Evolutionary conservation across 129 eudicot genomes (phyloP).

Genomic region (Scalesia atractyloides): DNA sequence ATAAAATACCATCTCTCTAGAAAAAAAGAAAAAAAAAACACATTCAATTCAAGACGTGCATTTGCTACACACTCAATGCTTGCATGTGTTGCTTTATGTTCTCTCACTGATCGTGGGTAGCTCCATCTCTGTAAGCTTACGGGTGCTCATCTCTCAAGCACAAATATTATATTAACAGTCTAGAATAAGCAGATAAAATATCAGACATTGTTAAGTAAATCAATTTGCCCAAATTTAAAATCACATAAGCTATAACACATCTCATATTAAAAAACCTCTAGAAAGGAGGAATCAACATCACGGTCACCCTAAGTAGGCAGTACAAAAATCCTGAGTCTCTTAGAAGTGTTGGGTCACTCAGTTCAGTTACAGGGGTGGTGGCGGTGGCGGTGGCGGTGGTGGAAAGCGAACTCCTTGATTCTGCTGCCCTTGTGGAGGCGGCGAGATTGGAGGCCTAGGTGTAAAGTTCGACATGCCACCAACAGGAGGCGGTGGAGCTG

Average conservation of each 20-base stretch:
- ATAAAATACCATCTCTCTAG: too few relatives aligned
- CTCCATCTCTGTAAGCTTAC: too few relatives aligned
- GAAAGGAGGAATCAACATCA: neutral
- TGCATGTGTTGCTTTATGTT: too few relatives aligned
- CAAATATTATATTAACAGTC: neutral
- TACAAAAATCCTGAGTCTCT: constrained; percentile 2
- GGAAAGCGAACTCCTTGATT: constrained; percentile 58
- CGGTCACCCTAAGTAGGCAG: neutral
- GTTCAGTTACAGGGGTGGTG: constrained; percentile 41
- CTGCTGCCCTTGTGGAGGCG: constrained; percentile 85
- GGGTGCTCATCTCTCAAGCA: too few relatives aligned
- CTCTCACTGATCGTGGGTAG: too few relatives aligned
- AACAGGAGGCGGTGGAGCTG: constrained; percentile 86
- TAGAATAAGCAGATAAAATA: neutral
- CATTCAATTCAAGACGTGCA: too few relatives aligned
- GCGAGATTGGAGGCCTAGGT: constrained; percentile 72
- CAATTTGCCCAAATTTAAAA: neutral
- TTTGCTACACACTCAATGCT: too few relatives aligned
- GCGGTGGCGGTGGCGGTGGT: constrained; percentile 88
- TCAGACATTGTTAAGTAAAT: neutral
- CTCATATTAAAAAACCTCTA: neutral
- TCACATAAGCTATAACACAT: neutral
- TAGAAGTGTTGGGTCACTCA: neutral
- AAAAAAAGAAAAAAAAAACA: too few relatives aligned
- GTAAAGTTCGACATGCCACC: constrained; percentile 86